Conservation (phyloP, 1,284 basidiomycete genomes). For the Microstroma glucosiphilum region DNA sequence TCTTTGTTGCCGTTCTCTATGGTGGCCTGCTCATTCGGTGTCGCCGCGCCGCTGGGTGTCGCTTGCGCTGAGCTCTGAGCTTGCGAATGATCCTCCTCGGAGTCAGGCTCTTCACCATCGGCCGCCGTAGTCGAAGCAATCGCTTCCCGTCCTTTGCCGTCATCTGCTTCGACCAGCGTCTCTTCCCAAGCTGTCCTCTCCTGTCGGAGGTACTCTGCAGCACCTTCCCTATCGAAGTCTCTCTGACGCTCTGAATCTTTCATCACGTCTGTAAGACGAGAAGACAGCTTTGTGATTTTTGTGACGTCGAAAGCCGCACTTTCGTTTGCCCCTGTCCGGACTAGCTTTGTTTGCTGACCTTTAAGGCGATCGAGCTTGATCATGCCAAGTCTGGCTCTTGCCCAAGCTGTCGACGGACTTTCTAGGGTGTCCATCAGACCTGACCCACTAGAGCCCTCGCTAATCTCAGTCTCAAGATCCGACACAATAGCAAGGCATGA, state of each 20-base stretch:
- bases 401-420: conserved; percentile 35
- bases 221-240: conserved; percentile 22
- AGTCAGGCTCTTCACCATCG: background rate
- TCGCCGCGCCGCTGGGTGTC: conserved; percentile 51
- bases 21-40: conserved; percentile 46
- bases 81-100: background rate
- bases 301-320: background rate
- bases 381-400: conserved; percentile 27
- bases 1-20: background rate
- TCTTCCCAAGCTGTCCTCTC: conserved; percentile 30
- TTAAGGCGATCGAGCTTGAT: conserved; percentile 42
- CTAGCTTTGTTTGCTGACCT: conserved; percentile 28
- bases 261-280: conserved; percentile 22
- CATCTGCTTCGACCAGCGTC: conserved; percentile 19
- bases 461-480: conserved; percentile 3
- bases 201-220: background rate
- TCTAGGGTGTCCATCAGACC: conserved; percentile 32
- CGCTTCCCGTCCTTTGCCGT: background rate
- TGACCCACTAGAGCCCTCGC: background rate
- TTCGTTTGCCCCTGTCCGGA: background rate
- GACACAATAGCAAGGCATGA: background rate
- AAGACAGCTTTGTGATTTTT: background rate
- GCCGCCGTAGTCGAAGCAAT: too few species aligned
- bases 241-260: conserved; percentile 36
- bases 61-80: conserved; percentile 57